A percentile compares a stretch with the other conserved stretches of the same genome.
These are phyloP conservation scores for Dacryopinax spathularia DNA, from an alignment of 768 basidiomycete species.

Conservation along the genomic window DNA sequence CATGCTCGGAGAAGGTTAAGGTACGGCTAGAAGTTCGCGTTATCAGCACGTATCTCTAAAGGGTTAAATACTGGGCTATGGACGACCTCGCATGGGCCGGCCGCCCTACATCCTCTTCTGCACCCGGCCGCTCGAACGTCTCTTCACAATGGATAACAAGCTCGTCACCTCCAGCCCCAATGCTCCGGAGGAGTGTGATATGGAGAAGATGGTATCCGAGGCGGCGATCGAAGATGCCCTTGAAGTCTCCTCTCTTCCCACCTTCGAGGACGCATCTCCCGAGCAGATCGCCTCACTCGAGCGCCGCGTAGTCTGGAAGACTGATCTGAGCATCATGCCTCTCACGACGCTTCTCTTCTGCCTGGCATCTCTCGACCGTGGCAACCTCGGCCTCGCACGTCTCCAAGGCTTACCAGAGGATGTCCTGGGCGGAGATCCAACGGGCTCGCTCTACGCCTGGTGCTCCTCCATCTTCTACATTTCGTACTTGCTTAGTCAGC, in stretches of 20 bases:
- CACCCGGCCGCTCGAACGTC: no score
- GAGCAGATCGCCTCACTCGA: background rate
- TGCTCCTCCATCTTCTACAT: conserved; percentile 63
- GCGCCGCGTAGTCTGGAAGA: conserved; percentile 12
- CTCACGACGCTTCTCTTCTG: conserved; percentile 12
- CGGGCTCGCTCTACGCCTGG: conserved; percentile 59
- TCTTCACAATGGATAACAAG: no score
- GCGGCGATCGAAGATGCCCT: background rate
- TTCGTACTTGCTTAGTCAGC: conserved; percentile 32
- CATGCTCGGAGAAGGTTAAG: no score
- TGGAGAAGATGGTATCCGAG: background rate
- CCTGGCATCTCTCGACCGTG: conserved; percentile 45
- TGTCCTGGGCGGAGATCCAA: conserved; percentile 49
- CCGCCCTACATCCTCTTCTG: no score
- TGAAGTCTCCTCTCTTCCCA: background rate
- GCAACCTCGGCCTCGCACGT: conserved; percentile 52
- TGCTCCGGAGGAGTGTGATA: background rate
- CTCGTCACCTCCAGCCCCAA: no score
- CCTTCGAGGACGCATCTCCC: background rate
- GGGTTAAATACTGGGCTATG: no score
- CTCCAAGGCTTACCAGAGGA: conserved; percentile 56
- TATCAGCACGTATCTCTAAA: no score
- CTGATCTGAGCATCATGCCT: conserved; percentile 10
- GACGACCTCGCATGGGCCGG: no score
- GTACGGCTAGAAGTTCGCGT: no score